phyloP scores from a whole-genome alignment of 75 land plant species.

The Larix kaempferi region DNA sequence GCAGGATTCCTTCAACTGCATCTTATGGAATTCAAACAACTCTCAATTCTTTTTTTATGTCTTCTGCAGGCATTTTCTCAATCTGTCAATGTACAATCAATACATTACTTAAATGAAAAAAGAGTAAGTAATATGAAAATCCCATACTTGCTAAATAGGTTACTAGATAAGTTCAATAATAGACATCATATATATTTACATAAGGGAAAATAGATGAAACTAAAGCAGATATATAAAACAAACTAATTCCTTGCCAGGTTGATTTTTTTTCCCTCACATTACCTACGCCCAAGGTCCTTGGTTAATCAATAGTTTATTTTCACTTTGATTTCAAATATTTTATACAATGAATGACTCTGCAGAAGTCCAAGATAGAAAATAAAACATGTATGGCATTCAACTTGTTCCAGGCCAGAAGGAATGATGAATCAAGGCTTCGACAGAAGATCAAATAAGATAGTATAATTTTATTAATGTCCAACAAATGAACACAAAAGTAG shows the following conservation, averaged over 20 bases:
- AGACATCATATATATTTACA: background rate
- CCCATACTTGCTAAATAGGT: background rate
- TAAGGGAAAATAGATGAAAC: background rate
- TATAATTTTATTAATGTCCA: too few relatives aligned
- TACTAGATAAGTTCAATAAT: background rate
- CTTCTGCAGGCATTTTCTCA: constrained; percentile 73
- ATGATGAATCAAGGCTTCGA: too few relatives aligned
- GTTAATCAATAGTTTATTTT: too few relatives aligned
- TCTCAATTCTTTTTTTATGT: constrained; percentile 65
- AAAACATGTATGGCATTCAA: too few relatives aligned
- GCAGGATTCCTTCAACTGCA: constrained; percentile 65
- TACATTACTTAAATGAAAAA: background rate
- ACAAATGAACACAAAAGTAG: too few relatives aligned
- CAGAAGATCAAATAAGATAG: too few relatives aligned
- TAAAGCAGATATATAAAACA: background rate
- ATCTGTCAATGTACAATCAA: constrained; percentile 40
- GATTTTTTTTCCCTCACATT: background rate
- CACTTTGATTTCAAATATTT: too few relatives aligned
- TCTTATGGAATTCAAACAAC: constrained; percentile 53
- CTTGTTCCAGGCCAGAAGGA: too few relatives aligned
- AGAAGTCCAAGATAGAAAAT: too few relatives aligned
- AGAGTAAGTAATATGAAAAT: background rate
- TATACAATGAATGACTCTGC: too few relatives aligned
- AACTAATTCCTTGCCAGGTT: background rate
- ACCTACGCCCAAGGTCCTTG: background rate